These are phyloP conservation scores for Diaporthe vaccinii DNA, from an alignment of 2,329 filamentous ascomycete genomes.

Conservation along the genomic window DNA sequence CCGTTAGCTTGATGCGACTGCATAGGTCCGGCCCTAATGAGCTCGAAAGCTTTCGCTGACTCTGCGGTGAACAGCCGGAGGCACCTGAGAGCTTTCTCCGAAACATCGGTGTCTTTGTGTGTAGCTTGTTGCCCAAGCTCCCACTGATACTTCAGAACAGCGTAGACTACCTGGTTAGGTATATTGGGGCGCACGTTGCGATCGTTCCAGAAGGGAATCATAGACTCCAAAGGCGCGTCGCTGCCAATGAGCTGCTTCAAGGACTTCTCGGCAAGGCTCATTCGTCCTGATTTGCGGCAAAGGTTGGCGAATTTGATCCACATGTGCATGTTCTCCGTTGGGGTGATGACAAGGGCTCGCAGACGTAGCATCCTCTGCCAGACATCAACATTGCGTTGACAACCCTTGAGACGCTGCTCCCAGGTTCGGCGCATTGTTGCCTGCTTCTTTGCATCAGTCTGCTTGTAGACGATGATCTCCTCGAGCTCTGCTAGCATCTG, in stretches of 20 bases:
- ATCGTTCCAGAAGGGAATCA: constrained; percentile 72
- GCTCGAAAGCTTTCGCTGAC: constrained; percentile 67
- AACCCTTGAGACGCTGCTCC: constrained; percentile 95
- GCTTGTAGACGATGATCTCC: constrained; percentile 98
- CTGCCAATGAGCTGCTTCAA: constrained; percentile 89
- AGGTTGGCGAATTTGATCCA: constrained; percentile 99
- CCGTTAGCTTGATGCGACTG: constrained; percentile 62
- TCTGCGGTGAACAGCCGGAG: constrained; percentile 73
- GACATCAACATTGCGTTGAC: constrained; percentile 96
- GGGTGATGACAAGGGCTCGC: constrained; percentile 89
- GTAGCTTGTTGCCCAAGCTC: constrained; percentile 78
- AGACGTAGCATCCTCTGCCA: constrained; percentile 99
- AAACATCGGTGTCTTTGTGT: constrained; percentile 57
- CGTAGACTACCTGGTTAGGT: constrained; percentile 89
- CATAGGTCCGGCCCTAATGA: constrained; percentile 63
- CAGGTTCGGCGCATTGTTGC: constrained; percentile 93
- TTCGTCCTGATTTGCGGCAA: constrained; percentile 94
- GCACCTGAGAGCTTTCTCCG: constrained; percentile 70
- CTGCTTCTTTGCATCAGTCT: constrained; percentile 89
- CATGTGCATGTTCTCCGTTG: constrained; percentile 96
- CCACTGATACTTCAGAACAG: constrained; percentile 98
- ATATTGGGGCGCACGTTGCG: constrained; percentile 59
- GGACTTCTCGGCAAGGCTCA: constrained; percentile 95
- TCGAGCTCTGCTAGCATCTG: constrained; percentile 99
- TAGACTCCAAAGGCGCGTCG: constrained; percentile 71